Evolutionary conservation across 345 rosid species (phyloP), one percentile per base, ranked within the genome.

Genomic region (Corchorus olitorius): DNA sequence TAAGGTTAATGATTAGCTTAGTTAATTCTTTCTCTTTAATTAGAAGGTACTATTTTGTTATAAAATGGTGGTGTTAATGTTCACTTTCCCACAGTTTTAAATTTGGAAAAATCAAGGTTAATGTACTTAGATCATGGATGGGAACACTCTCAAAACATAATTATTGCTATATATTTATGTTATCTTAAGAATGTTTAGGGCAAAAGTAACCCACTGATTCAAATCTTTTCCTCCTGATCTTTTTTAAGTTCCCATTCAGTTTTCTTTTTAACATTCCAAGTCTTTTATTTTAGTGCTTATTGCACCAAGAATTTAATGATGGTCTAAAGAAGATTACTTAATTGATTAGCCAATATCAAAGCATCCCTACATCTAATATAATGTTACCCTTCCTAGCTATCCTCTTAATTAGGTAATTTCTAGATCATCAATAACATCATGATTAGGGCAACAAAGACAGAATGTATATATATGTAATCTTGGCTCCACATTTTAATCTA

Each of bases 261-360:
- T 12, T 72, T 77, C 34, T 12, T 72, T 77, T 37, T 16, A n/a
- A 48, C 41, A 39, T 43, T 17, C 45, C 17, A 62, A 62, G 3
- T 16, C 14, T 71, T 49, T 27, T 76, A 39, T 48, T 34, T 66
- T 81, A 80, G 88, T 85, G 86, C 77, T 71, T 45, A 39, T 33
- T 53, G 86, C 88, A 80, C 83, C 79, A 76, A 41, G 34, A 7
- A 52, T 2, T 70, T 76, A 46, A 46, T 45, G 53, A 69, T 75
- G 43, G 76, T 85, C 79, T 77, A 76, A 80, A 65, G 59, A 60
- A 58, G 65, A 68, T 27, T 27, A 27, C 27, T 27, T 27, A 27
- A 77, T 76, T 70, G 80, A 78, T 80, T 74, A 63, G 48, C 54
- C 54, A 45, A 62, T 46, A 54, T 50, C 79, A 14, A 8, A 50